phyloP scores from a whole-genome alignment of 305 asterid species.

The Rubia balearica region DNA sequence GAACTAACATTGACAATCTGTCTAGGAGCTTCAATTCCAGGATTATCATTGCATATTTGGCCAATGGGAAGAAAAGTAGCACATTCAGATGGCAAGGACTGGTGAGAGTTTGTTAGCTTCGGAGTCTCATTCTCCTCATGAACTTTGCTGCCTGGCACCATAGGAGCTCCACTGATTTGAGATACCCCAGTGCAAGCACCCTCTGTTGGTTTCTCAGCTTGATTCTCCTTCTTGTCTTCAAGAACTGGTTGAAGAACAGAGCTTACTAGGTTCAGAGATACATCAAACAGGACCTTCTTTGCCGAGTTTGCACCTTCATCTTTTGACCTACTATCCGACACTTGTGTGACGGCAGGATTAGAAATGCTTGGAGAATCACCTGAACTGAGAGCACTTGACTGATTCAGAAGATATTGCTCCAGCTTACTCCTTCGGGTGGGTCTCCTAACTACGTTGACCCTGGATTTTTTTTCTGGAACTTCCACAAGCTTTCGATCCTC shows the following conservation, averaged over 20 bases:
- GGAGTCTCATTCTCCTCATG: constrained; percentile 10
- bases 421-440: constrained; percentile 38
- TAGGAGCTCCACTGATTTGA: constrained; percentile 14
- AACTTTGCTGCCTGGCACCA: not conserved
- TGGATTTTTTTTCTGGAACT: constrained; percentile 58
- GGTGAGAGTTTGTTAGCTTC: constrained; percentile 7
- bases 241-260: constrained; percentile 9
- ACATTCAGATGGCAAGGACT: constrained; percentile 16
- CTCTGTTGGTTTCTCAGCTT: constrained; percentile 6
- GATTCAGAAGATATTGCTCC: constrained; percentile 32
- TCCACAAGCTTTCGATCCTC: constrained; percentile 40
- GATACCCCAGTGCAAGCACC: constrained; percentile 16
- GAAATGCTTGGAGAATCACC: constrained; percentile 30
- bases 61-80: not conserved
- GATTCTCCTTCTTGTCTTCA: constrained; percentile 12
- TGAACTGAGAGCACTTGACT: constrained; percentile 26
- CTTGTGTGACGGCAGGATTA: constrained; percentile 26
- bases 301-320: constrained; percentile 13
- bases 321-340: constrained; percentile 28
- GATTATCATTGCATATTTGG: constrained; percentile 2
- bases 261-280: constrained; percentile 12
- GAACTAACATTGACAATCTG: not conserved
- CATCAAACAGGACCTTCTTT: constrained; percentile 8
- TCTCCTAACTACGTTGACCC: constrained; percentile 56
- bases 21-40: constrained; percentile 16